These are phyloP conservation scores for Mycosphaerella arachidis DNA, from an alignment of 2,329 filamentous ascomycete genomes.

Conservation along the genomic window DNA sequence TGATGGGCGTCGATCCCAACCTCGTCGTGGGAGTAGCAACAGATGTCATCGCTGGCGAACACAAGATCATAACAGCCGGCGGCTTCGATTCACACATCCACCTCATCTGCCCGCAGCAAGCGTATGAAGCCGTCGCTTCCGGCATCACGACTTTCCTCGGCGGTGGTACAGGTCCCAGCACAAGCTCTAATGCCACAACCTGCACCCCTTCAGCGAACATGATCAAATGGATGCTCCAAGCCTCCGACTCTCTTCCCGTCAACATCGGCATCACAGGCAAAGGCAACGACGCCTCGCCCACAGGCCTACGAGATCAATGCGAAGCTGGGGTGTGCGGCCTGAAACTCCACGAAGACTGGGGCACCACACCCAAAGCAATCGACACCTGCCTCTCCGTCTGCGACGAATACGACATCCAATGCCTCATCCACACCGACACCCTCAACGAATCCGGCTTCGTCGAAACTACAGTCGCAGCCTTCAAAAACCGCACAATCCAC, in stretches of 20 bases:
- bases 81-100: slow-evolving; percentile 89
- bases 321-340: slow-evolving; percentile 81
- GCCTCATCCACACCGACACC: slow-evolving; percentile 91
- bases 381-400: slow-evolving; percentile 76
- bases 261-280: slow-evolving; percentile 92
- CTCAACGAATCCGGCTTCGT: slow-evolving; percentile 98
- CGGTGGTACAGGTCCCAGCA: slow-evolving; percentile 87
- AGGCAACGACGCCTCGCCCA: slow-evolving; percentile 74
- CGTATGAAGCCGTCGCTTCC: slow-evolving; percentile 73
- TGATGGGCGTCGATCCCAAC: slow-evolving; percentile 75
- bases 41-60: slow-evolving; percentile 86
- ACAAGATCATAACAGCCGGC: slow-evolving; percentile 85
- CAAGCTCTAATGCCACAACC: slow-evolving; percentile 85
- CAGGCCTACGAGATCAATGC: slow-evolving; percentile 72
- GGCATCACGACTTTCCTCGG: slow-evolving; percentile 89
- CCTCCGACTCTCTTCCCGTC: slow-evolving; percentile 72
- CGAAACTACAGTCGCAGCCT: slow-evolving; percentile 79
- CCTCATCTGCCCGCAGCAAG: slow-evolving; percentile 92
- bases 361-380: slow-evolving; percentile 83
- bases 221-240: slow-evolving; percentile 85
- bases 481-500: slow-evolving; percentile 85
- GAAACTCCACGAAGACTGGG: slow-evolving; percentile 97
- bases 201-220: slow-evolving; percentile 84
- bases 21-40: slow-evolving; percentile 85
- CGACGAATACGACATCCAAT: slow-evolving; percentile 88